Percentiles rank a stretch among this genome's conserved stretches.
Evolutionary conservation across 192 early-diverging fungal genomes (phyloP).

Genomic region (Kappamyces sp.): DNA sequence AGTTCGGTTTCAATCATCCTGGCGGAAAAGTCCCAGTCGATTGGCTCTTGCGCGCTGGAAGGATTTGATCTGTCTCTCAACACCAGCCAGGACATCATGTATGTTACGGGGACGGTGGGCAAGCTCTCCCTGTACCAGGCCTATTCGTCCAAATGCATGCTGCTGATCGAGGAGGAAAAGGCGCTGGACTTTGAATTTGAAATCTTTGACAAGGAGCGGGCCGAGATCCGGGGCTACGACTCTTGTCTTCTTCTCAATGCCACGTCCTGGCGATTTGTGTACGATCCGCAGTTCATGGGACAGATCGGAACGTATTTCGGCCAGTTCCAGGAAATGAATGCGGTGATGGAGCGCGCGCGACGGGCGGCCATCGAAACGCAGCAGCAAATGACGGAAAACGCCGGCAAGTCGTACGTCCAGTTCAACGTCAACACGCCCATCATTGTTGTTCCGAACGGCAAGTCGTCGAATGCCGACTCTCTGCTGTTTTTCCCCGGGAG

Average conservation of each 20-base stretch:
- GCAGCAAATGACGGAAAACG: constrained; percentile 67
- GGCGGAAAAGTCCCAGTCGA: constrained; percentile 24
- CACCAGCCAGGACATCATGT: constrained; percentile 50
- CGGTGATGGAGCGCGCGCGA: constrained; percentile 80
- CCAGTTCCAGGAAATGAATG: constrained; percentile 84
- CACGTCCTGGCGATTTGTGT: constrained; percentile 76
- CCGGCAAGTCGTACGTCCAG: constrained; percentile 79
- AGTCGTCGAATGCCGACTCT: constrained; percentile 47
- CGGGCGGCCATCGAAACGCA: constrained; percentile 74
- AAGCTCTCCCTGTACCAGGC: constrained; percentile 39
- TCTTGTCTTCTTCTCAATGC: constrained; percentile 65
- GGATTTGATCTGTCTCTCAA: constrained; percentile 60
- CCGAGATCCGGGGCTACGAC: constrained; percentile 80
- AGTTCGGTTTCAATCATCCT: not conserved
- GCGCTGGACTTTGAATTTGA: constrained; percentile 85
- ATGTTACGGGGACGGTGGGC: constrained; percentile 41
- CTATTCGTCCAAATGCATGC: constrained; percentile 38
- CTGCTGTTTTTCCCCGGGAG: constrained; percentile 78
- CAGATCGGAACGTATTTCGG: constrained; percentile 70
- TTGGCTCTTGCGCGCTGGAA: constrained; percentile 71
- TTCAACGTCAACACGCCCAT: constrained; percentile 79
- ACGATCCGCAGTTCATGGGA: constrained; percentile 67
- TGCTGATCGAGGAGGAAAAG: constrained; percentile 82
- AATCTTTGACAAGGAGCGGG: constrained; percentile 55
- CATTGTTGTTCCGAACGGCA: constrained; percentile 67